Evolutionary conservation across 148 eudicot species (phyloP).

Genomic region (Nepenthes gracilis): DNA sequence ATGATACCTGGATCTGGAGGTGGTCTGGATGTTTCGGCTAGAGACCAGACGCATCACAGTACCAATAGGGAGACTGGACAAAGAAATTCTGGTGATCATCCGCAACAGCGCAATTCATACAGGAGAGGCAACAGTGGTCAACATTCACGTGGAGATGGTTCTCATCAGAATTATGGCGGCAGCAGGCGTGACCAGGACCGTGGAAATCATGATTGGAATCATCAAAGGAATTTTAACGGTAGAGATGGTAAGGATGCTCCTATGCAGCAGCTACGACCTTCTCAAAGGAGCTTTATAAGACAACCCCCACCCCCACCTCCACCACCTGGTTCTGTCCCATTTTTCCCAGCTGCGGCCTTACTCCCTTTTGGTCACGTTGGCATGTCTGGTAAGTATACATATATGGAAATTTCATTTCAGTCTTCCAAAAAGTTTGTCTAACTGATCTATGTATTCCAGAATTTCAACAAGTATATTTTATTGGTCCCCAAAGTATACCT

Average conservation of each 20-base stretch:
- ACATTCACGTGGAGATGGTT: slow-evolving; percentile 68
- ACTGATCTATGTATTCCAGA: slow-evolving; percentile 28
- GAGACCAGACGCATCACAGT: slow-evolving; percentile 30
- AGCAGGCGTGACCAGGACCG: slow-evolving; percentile 75
- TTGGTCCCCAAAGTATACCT: slow-evolving; percentile 25
- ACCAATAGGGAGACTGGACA: slow-evolving; percentile 34
- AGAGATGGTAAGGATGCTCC: slow-evolving; percentile 49
- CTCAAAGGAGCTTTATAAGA: slow-evolving; percentile 39
- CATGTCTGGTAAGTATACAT: slow-evolving; percentile 34
- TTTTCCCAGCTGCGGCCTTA: slow-evolving; percentile 24
- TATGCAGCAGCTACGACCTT: slow-evolving; percentile 30
- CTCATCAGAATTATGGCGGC: slow-evolving; percentile 46
- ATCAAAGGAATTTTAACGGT: slow-evolving; percentile 37
- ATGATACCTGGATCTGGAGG: slow-evolving; percentile 30
- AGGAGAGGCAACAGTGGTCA: slow-evolving; percentile 50
- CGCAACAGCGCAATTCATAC: slow-evolving; percentile 40
- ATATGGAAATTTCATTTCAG: not conserved
- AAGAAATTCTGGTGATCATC: slow-evolving; percentile 40
- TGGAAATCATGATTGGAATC: slow-evolving; percentile 66
- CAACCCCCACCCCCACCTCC: slow-evolving; percentile 16
- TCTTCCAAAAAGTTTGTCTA: not conserved
- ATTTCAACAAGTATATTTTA: slow-evolving; percentile 18
- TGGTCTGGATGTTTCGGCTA: slow-evolving; percentile 31
- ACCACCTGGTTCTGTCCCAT: slow-evolving; percentile 20
- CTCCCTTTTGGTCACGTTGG: slow-evolving; percentile 37